Evolutionary conservation across 2,329 filamentous ascomycete genomes (phyloP).

Genomic region (Xylariaceae sp.): DNA sequence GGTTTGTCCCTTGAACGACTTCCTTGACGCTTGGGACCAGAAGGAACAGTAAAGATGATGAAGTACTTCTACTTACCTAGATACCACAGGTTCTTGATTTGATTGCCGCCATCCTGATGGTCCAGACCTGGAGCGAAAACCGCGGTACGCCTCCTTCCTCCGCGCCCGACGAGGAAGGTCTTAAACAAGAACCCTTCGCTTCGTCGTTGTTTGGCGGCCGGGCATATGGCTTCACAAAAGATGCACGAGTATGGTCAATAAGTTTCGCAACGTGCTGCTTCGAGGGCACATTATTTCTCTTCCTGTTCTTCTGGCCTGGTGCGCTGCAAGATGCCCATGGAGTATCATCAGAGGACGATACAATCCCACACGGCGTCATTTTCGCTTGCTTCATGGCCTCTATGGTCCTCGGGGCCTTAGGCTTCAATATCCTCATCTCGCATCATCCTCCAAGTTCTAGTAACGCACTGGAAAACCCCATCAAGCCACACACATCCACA

Average conservation of each 20-base stretch:
- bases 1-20: conserved; percentile 1
- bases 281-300: conserved; percentile 32
- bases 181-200: not conserved
- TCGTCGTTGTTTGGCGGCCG: not conserved
- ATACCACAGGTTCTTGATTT: conserved; percentile 23
- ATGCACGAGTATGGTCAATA: conserved; percentile 28
- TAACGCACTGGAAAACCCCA: not conserved
- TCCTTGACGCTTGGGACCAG: too few relatives aligned
- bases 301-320: conserved; percentile 33
- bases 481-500: not conserved
- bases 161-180: not conserved
- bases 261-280: conserved; percentile 33
- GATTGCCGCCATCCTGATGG: conserved; percentile 27
- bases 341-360: conserved; percentile 6
- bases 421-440: conserved; percentile 39
- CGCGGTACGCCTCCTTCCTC: conserved; percentile 5
- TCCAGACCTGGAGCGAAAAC: conserved; percentile 30
- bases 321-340: conserved; percentile 29
- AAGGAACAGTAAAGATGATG: not conserved
- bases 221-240: conserved; percentile 6
- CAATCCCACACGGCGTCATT: conserved; percentile 45
- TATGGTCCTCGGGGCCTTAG: conserved; percentile 55
- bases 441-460: not conserved
- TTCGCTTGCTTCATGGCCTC: conserved; percentile 57
- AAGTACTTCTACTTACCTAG: not conserved